A percentile compares a stretch with the other conserved stretches of the same genome.
Evolutionary conservation across 2,329 filamentous ascomycete species (phyloP).

Genomic region (Curvularia eragrostidis): DNA sequence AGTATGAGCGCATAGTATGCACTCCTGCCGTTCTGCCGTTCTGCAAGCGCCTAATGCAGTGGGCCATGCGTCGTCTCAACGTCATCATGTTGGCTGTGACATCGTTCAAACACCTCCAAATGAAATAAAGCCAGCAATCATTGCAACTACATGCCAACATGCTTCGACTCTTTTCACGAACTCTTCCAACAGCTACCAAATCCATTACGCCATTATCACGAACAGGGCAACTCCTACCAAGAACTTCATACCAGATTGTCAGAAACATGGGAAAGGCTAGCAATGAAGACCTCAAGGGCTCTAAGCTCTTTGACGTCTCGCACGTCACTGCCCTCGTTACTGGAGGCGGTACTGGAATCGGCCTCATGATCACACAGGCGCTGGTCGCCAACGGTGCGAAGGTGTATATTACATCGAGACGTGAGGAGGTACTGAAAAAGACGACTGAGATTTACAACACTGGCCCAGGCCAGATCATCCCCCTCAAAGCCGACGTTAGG

Average conservation of each 20-base stretch:
- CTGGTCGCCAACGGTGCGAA: constrained; percentile 69
- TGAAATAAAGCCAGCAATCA: constrained; percentile 21
- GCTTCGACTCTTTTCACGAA: constrained; percentile 41
- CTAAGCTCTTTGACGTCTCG: constrained; percentile 55
- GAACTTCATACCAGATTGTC: constrained; percentile 27
- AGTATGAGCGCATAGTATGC: constrained; percentile 4
- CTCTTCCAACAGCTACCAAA: constrained; percentile 15
- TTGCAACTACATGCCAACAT: constrained; percentile 23
- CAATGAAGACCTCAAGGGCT: constrained; percentile 51
- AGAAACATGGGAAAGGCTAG: constrained; percentile 48
- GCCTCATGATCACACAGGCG: constrained; percentile 70
- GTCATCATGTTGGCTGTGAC: constrained; percentile 39
- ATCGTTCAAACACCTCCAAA: constrained; percentile 14
- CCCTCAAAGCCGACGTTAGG: constrained; percentile 41
- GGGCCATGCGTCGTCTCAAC: constrained; percentile 32
- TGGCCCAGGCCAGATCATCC: constrained; percentile 57
- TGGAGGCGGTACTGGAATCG: constrained; percentile 56
- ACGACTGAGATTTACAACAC: constrained; percentile 56
- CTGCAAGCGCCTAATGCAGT: constrained; percentile 8
- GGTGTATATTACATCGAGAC: constrained; percentile 47
- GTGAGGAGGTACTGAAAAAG: constrained; percentile 46
- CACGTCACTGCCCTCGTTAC: constrained; percentile 56
- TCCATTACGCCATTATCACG: constrained; percentile 13
- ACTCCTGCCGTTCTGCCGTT: constrained; percentile 1
- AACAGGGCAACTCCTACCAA: constrained; percentile 21